Evolutionary conservation across 768 basidiomycete genomes (phyloP).

Genomic region (Lepiota venenata): DNA sequence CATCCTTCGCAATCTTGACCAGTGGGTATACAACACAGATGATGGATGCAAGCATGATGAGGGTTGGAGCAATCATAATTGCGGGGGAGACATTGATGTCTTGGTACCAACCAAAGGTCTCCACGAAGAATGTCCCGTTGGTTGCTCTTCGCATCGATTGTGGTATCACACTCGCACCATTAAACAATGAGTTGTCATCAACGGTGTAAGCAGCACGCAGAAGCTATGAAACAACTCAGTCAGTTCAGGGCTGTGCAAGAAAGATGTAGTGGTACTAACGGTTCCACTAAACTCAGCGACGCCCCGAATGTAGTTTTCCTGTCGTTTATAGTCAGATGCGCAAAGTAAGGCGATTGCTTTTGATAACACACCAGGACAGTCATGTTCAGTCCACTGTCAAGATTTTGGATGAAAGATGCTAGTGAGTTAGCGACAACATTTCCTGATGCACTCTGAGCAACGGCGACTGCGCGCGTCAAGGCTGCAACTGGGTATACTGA

Average conservation of each 20-base stretch:
- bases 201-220: neutral
- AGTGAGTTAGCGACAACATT: neutral
- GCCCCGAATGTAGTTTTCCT: too few species aligned
- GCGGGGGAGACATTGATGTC: neutral
- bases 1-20: neutral
- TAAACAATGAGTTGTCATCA: neutral
- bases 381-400: too few species aligned
- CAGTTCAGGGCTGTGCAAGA: too few species aligned
- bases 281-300: too few species aligned
- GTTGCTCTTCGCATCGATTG: neutral
- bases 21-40: neutral
- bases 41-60: neutral
- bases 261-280: too few species aligned
- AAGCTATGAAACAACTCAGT: neutral
- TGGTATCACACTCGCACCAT: neutral
- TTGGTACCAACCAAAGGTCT: neutral
- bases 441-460: too few species aligned
- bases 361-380: too few species aligned
- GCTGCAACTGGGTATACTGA: too few species aligned
- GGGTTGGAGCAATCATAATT: neutral
- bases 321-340: too few species aligned
- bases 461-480: too few species aligned
- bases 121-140: neutral
- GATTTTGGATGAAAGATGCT: neutral
- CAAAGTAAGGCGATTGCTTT: too few species aligned